Base-by-base conservation (phyloP, 768 basidiomycete species). In the Atractiella rhizophila region DNA sequence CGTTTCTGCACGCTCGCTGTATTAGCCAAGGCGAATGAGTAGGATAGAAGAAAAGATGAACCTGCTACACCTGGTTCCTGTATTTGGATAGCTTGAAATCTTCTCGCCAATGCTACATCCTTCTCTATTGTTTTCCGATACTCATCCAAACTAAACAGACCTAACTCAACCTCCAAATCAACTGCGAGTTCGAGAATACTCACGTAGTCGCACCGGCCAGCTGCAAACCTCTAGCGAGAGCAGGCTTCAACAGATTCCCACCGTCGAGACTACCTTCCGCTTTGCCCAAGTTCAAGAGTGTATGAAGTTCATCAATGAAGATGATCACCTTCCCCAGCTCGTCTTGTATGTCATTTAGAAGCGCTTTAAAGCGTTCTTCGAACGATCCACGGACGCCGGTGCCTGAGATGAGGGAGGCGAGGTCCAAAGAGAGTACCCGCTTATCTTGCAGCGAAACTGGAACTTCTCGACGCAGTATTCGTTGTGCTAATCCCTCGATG, bases 211-310 rank as follows among this genome's bases (percentile, higher is more conserved):
- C 83, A 42, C 86, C 81, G 40, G 85, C 78, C 5, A 48, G 28
- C 43, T 68, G 67, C 35, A 60, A 57, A 55, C 76, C 83, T 50
- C 75, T 73, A 16, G 80, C 39, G 15, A 55, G 48, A 10, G 46
- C 23, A 5, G 52, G 51, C 40, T 53, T 52, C 23, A 52, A 38
- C 19, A 54, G 38, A 44, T 54, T 54, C 6, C 52, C 60, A 0
- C 80, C 83, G 51, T 86, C 82, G 78, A 86, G 83, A 24, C 80
- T 77, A 13, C 79, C 77, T 27, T 79, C 78, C 54, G 79, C 76
- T 19, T 80, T 78, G 37, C 72, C 68, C 4, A 78, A 78, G 5
- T 78, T 73, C 76, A 88, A 79, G 59, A 94, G 74, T 32, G 88
- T 73, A 54, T 94, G 88, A 20, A 82, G 58, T 31, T 51, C 50